Conservation (phyloP, 2,329 filamentous ascomycete genomes). For the Dryadomyces sulphureus region DNA sequence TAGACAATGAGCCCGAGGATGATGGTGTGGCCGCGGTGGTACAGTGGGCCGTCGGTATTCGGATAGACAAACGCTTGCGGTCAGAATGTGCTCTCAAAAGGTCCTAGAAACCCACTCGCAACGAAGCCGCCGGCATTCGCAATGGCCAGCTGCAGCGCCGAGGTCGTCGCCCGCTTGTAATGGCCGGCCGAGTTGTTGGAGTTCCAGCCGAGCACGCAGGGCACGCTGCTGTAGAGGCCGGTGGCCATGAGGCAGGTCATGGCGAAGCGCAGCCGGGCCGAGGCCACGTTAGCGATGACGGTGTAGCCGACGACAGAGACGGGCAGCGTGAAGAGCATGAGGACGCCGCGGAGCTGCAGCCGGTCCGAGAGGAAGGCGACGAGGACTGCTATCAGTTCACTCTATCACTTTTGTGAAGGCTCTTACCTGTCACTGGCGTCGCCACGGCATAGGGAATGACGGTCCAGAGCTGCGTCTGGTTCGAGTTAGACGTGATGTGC, state of each 20-base stretch:
- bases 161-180: slow-evolving; percentile 55
- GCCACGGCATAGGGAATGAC: slow-evolving; percentile 51
- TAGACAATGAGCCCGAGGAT: slow-evolving; percentile 44
- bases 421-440: slow-evolving; percentile 33
- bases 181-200: slow-evolving; percentile 55
- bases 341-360: slow-evolving; percentile 40
- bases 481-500: slow-evolving; percentile 27
- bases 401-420: no score
- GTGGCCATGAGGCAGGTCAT: slow-evolving; percentile 56
- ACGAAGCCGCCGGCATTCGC: slow-evolving; percentile 56
- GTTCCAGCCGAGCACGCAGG: slow-evolving; percentile 48
- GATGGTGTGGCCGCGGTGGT: slow-evolving; percentile 45
- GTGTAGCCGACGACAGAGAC: slow-evolving; percentile 52
- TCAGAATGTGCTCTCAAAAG: not conserved
- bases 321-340: slow-evolving; percentile 49
- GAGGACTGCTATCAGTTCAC: slow-evolving; percentile 20
- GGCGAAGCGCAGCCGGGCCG: slow-evolving; percentile 40
- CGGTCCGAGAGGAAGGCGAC: slow-evolving; percentile 45
- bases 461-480: slow-evolving; percentile 46
- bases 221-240: slow-evolving; percentile 48
- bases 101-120: slow-evolving; percentile 17
- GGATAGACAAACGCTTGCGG: slow-evolving; percentile 24
- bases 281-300: slow-evolving; percentile 40
- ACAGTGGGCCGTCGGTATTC: slow-evolving; percentile 37
- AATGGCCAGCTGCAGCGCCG: slow-evolving; percentile 48